Conservation (phyloP, 1,284 basidiomycete genomes). For the Heterobasidion occidentale region DNA sequence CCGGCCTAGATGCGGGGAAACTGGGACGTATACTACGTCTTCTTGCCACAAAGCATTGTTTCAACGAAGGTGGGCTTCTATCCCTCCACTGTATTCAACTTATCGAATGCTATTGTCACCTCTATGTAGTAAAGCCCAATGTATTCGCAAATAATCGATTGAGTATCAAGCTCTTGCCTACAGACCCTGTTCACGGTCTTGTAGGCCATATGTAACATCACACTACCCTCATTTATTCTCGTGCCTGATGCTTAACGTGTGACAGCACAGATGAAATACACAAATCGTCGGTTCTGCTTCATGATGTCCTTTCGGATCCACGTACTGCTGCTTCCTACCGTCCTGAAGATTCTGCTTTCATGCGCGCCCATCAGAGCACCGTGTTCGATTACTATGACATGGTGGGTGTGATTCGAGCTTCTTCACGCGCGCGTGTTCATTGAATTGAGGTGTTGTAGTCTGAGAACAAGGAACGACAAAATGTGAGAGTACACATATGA, state of each 20-base stretch:
- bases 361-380: neutral
- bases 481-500: too few relatives aligned
- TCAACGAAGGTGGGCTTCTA: neutral
- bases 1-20: neutral
- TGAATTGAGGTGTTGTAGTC: too few relatives aligned
- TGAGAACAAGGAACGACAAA: too few relatives aligned
- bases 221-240: neutral
- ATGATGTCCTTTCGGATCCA: neutral
- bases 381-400: neutral
- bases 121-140: neutral
- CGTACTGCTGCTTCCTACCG: neutral
- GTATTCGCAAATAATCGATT: conserved; percentile 1
- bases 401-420: neutral
- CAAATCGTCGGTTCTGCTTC: neutral
- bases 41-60: neutral
- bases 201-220: neutral
- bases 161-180: neutral
- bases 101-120: neutral
- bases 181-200: neutral
- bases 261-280: neutral
- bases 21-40: neutral
- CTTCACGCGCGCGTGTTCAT: too few relatives aligned
- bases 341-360: neutral
- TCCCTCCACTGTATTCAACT: too few relatives aligned
- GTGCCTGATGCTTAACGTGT: neutral